Evolutionary conservation across 176 grass and related monocot species (phyloP).

Genomic region (Olyra latifolia): DNA sequence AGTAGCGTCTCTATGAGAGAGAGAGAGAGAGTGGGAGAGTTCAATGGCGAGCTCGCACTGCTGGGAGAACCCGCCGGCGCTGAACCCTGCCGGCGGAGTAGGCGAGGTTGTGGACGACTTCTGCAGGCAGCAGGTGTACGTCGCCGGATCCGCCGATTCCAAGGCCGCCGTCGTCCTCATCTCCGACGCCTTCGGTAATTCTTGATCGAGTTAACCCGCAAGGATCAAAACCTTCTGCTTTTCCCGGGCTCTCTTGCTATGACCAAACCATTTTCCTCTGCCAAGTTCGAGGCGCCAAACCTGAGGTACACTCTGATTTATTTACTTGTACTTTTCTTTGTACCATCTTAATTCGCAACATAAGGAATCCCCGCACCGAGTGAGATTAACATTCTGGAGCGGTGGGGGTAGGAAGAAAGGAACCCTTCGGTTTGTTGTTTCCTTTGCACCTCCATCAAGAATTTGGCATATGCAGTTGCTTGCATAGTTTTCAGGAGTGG

Average conservation of each 20-base stretch:
- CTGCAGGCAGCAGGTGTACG: constrained; percentile 59
- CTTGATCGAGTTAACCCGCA: not conserved
- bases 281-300: constrained; percentile 61
- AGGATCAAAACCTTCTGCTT: not conserved
- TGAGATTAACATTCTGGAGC: not conserved
- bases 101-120: constrained; percentile 61
- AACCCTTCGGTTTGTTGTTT: not conserved
- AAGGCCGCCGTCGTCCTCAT: constrained; percentile 57
- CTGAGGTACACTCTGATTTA: constrained; percentile 34
- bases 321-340: not conserved
- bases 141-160: constrained; percentile 27
- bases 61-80: constrained; percentile 54
- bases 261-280: not conserved
- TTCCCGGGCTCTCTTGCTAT: not conserved
- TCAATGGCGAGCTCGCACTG: constrained; percentile 59
- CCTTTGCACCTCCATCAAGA: not conserved
- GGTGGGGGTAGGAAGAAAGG: not conserved
- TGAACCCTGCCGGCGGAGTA: constrained; percentile 38
- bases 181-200: constrained; percentile 63
- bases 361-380: not conserved
- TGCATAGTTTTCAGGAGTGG: not conserved
- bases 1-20: too few relatives aligned
- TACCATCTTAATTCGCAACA: not conserved
- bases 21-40: not conserved
- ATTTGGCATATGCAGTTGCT: too few relatives aligned